Evolutionary conservation across 345 rosid species (phyloP).

Genomic region (Carallia pectinifolia): DNA sequence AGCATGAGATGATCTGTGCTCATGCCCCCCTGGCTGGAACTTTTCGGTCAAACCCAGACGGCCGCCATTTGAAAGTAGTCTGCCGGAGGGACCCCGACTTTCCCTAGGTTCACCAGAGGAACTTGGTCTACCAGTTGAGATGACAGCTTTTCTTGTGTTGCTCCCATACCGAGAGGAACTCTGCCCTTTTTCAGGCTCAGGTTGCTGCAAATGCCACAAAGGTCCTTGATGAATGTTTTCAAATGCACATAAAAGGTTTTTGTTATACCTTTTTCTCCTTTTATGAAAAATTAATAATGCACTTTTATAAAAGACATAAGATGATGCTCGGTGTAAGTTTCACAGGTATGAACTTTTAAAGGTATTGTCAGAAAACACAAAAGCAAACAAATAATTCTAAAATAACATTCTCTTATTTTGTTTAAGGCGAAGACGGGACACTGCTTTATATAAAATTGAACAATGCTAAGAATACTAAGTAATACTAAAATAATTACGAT

Average conservation of each 20-base stretch:
- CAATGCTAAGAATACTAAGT: too few species aligned
- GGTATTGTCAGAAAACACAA: too few species aligned
- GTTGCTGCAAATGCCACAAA: conserved; percentile 40
- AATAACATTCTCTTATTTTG: too few species aligned
- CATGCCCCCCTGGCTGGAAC: conserved; percentile 30
- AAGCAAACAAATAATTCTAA: too few species aligned
- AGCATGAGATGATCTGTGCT: conserved; percentile 56
- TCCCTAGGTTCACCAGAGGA: conserved; percentile 36
- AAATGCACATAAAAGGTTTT: neutral
- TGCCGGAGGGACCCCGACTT: conserved; percentile 8
- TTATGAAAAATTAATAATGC: too few species aligned
- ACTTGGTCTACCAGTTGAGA: conserved; percentile 26
- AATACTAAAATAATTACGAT: too few species aligned
- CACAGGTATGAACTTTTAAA: too few species aligned
- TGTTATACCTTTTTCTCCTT: too few species aligned
- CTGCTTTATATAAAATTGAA: too few species aligned
- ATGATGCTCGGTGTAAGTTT: too few species aligned
- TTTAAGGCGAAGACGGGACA: too few species aligned
- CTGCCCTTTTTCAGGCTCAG: conserved; percentile 58
- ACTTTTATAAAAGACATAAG: too few species aligned
- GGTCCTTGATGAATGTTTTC: neutral
- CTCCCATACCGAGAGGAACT: conserved; percentile 41
- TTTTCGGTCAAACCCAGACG: conserved; percentile 27
- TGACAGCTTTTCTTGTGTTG: conserved; percentile 24
- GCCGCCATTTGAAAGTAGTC: conserved; percentile 21